Evolutionary conservation across 2,329 filamentous ascomycete genomes (phyloP).

Genomic region (Colletotrichum spinosum): DNA sequence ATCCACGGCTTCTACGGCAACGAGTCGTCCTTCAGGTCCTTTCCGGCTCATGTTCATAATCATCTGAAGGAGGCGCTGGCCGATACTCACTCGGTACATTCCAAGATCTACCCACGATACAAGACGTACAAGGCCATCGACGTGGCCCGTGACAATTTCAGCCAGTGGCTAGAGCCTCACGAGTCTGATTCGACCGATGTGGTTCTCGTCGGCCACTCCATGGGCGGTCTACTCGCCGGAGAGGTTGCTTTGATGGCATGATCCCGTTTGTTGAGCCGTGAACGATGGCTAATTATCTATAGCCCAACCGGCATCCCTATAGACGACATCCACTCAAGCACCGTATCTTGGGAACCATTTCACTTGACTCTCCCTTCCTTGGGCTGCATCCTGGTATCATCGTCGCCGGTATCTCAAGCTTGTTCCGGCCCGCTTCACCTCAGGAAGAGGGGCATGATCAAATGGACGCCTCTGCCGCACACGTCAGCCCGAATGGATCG

Average conservation of each 20-base stretch:
- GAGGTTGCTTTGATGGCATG: slow-evolving; percentile 78
- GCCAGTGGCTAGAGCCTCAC: slow-evolving; percentile 83
- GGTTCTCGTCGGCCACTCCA: slow-evolving; percentile 87
- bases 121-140: slow-evolving; percentile 79
- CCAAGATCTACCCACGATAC: slow-evolving; percentile 87
- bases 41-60: slow-evolving; percentile 88
- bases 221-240: slow-evolving; percentile 86
- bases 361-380: slow-evolving; percentile 87
- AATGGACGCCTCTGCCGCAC: slow-evolving; percentile 22
- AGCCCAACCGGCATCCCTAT: slow-evolving; percentile 51
- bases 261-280: background rate
- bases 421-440: slow-evolving; percentile 69
- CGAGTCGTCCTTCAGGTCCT: slow-evolving; percentile 87
- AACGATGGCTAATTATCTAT: slow-evolving; percentile 20
- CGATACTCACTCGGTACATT: slow-evolving; percentile 84
- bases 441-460: slow-evolving; percentile 41
- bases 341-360: slow-evolving; percentile 82
- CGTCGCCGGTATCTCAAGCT: slow-evolving; percentile 81
- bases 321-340: slow-evolving; percentile 69
- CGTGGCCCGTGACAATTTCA: slow-evolving; percentile 85
- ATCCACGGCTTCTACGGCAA: slow-evolving; percentile 93
- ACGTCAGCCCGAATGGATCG: slow-evolving; percentile 33
- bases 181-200: slow-evolving; percentile 81
- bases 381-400: slow-evolving; percentile 92
- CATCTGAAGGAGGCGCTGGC: slow-evolving; percentile 74